Evolutionary conservation across 345 rosid species (phyloP).

Genomic region (Salix dunnii): DNA sequence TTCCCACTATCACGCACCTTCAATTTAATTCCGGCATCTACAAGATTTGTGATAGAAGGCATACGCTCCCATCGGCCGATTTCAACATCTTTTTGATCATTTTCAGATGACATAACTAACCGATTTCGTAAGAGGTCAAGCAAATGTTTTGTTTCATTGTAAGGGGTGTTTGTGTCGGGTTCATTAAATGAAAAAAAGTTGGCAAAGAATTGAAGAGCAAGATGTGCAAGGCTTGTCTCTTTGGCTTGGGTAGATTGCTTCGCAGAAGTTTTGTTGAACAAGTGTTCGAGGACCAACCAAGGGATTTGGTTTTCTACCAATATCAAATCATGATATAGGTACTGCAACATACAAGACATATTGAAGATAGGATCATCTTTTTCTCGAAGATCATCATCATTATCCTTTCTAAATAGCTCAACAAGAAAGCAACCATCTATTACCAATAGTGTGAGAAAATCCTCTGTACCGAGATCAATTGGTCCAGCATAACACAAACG

Average conservation of each 20-base stretch:
- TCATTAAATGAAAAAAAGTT: slow-evolving; percentile 1
- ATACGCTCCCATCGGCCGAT: slow-evolving; percentile 1
- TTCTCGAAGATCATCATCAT: not conserved
- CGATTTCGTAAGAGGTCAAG: slow-evolving; percentile 7
- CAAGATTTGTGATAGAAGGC: slow-evolving; percentile 10
- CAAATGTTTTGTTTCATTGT: slow-evolving; percentile 9
- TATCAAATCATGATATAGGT: no score
- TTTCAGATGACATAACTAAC: not conserved
- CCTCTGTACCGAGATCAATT: not conserved
- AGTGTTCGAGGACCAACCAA: no score
- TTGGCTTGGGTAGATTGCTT: no score
- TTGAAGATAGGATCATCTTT: no score
- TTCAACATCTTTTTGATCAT: no score
- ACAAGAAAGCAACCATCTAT: slow-evolving; percentile 40
- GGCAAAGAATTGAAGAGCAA: no score
- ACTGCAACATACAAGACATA: no score
- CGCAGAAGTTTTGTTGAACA: no score
- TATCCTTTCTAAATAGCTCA: no score
- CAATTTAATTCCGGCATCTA: slow-evolving; percentile 5
- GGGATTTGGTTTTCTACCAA: no score
- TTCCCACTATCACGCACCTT: not conserved
- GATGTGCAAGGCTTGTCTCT: no score
- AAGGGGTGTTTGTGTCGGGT: not conserved
- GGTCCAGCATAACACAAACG: slow-evolving; percentile 17
- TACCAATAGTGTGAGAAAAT: slow-evolving; percentile 20